Base-by-base conservation (phyloP, 352 stramenopile species). In the Pythium phragmiticola region DNA sequence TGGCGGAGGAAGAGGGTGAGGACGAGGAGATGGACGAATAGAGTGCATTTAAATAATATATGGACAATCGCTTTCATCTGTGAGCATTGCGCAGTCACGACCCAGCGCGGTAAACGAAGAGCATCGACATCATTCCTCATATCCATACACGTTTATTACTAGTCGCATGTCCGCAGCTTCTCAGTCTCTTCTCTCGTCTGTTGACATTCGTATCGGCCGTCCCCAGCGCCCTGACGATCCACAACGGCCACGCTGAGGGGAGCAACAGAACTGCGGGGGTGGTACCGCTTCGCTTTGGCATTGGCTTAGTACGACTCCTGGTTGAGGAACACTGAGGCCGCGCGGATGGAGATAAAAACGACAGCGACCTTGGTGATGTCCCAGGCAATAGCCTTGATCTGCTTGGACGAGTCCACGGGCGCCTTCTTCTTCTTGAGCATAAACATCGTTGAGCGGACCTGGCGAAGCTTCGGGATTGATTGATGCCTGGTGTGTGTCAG, bases 361-460 rank as follows among this genome's bases (percentile, higher is more conserved):
- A 86, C 55, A 17, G 80, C 82, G 59, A 94, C 81, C 77, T 90
- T 92, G 53, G 77, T 77, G 30, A 92, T 60, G 53, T 92, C 85
- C 83, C 79, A 90, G 11, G 63, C 77, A 45, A 90, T 73, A 14
- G 79, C 79, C 70, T 90, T 91, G 65, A 90, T 72, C 69, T 90
- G 81, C 75, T 92, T 87, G 64, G 66, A 72, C 48, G 73, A 76
- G 72, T 94, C 85, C 47, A 92, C 80, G 70, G 90, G 82, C 70
- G 82, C 75, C 72, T 92, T 90, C 79, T 92, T 92, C 79, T 94
- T 94, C 77, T 89, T 90, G 69, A 92, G 83, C 83, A 90, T 89
- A 57, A 92, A 92, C 83, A 92, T 92, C 48, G 34, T 76, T 56
- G 33, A 34, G 41, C 41, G 55, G 4, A 14, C n/a, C 3, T 14